Conservation (phyloP, 2,329 filamentous ascomycete genomes). For the Zasmidium angulare region DNA sequence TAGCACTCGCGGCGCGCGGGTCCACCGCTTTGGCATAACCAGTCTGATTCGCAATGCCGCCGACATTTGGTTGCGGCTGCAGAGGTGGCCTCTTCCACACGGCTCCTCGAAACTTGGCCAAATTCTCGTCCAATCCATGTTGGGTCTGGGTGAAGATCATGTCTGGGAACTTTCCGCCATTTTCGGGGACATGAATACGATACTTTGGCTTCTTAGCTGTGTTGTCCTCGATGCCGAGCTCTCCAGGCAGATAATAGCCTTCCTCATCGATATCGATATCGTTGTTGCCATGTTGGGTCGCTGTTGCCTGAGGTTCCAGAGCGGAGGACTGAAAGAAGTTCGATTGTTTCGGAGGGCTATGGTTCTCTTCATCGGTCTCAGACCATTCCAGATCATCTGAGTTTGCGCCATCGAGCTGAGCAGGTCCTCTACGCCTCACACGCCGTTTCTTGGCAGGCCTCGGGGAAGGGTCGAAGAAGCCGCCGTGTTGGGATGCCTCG, state of each 20-base stretch:
- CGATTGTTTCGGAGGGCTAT: conserved; percentile 17
- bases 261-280: conserved; percentile 14
- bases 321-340: conserved; percentile 4
- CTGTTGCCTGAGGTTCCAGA: conserved; percentile 8
- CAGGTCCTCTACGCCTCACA: conserved; percentile 15
- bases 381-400: conserved; percentile 23
- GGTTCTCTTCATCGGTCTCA: conserved; percentile 22
- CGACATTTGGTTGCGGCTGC: conserved; percentile 17
- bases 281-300: conserved; percentile 7
- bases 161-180: conserved; percentile 41
- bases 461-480: conserved; percentile 33
- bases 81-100: conserved; percentile 46
- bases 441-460: conserved; percentile 34
- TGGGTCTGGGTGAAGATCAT: conserved; percentile 47
- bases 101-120: conserved; percentile 46
- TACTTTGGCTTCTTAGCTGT: conserved; percentile 39
- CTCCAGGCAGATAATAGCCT: conserved; percentile 29
- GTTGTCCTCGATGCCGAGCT: conserved; percentile 19
- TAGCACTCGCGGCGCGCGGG: not conserved
- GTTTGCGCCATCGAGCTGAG: conserved; percentile 26
- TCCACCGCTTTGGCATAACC: not conserved
- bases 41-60: conserved; percentile 10
- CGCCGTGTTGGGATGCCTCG: conserved; percentile 29
- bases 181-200: conserved; percentile 45
- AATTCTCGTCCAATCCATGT: conserved; percentile 38